Evolutionary conservation across 2,329 filamentous ascomycete genomes (phyloP).

Genomic region (Clonostachys sp.): DNA sequence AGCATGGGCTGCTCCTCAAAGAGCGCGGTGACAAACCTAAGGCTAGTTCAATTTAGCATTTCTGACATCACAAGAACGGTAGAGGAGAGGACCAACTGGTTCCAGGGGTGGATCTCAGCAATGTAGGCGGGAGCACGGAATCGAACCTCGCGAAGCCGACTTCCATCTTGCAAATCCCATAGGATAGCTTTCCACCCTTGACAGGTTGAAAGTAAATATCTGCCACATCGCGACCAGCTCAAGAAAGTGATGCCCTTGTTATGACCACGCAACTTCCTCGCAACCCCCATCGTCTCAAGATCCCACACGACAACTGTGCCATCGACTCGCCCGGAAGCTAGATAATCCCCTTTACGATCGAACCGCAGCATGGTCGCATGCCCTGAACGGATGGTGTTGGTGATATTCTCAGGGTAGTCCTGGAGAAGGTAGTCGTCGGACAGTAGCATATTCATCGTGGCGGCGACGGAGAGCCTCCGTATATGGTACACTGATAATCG

Average conservation of each 20-base stretch:
- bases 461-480: neutral
- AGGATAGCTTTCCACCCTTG: constrained; percentile 96
- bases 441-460: constrained; percentile 52
- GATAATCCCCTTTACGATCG: constrained; percentile 89
- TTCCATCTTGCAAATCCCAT: constrained; percentile 76
- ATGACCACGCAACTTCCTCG: constrained; percentile 88
- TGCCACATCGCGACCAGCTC: constrained; percentile 90
- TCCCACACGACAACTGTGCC: constrained; percentile 96
- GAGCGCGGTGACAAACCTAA: constrained; percentile 83
- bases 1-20: constrained; percentile 91
- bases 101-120: constrained; percentile 87
- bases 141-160: constrained; percentile 76
- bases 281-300: constrained; percentile 94
- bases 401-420: constrained; percentile 88
- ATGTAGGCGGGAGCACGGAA: constrained; percentile 95
- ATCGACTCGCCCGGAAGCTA: constrained; percentile 90
- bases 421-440: constrained; percentile 62
- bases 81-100: constrained; percentile 54
- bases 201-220: constrained; percentile 86
- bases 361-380: constrained; percentile 72
- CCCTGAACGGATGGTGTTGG: constrained; percentile 74
- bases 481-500: neutral
- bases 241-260: constrained; percentile 90
- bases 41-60: constrained; percentile 36
- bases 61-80: neutral